A percentile compares a stretch with the other conserved stretches of the same genome.
Evolutionary conservation across 2,329 filamentous ascomycete genomes (phyloP).

Genomic region (Orbilia quercus): DNA sequence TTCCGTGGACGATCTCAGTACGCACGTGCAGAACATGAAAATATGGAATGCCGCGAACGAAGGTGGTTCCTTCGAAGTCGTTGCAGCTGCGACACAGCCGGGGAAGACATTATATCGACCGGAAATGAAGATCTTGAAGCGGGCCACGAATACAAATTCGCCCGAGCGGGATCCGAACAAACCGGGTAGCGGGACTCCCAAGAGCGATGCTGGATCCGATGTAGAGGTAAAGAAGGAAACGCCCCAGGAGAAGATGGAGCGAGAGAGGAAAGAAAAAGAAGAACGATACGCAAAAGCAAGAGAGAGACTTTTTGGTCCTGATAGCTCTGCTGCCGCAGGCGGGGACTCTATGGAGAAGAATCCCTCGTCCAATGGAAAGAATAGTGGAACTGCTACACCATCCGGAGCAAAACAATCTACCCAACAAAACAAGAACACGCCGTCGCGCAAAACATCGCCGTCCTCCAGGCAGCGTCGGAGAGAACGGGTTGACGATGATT

Average conservation of each 20-base stretch:
- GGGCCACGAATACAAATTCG: conserved; percentile 50
- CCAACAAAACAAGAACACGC: conserved; percentile 44
- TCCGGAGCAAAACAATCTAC: conserved; percentile 23
- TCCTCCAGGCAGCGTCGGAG: conserved; percentile 42
- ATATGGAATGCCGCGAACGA: conserved; percentile 55
- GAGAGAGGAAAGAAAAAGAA: conserved; percentile 58
- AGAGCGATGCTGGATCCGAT: conserved; percentile 54
- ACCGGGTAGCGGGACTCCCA: conserved; percentile 50
- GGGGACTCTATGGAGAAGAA: conserved; percentile 48
- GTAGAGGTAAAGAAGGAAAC: conserved; percentile 48
- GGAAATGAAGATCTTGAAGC: conserved; percentile 60
- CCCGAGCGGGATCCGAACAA: conserved; percentile 42
- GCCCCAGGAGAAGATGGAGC: conserved; percentile 54
- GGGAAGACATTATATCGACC: conserved; percentile 59
- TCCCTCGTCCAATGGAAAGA: conserved; percentile 47
- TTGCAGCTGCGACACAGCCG: conserved; percentile 32
- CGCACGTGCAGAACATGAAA: conserved; percentile 51
- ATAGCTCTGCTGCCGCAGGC: conserved; percentile 35
- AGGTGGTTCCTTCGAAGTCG: conserved; percentile 45
- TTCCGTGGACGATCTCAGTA: conserved; percentile 38
- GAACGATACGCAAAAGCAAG: conserved; percentile 58
- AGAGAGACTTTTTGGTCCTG: conserved; percentile 58
- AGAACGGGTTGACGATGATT: conserved; percentile 49
- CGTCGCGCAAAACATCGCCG: conserved; percentile 53
- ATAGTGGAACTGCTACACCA: conserved; percentile 49